phyloP scores from a whole-genome alignment of 2,329 filamentous ascomycete genomes.

The Talaromyces sp. region DNA sequence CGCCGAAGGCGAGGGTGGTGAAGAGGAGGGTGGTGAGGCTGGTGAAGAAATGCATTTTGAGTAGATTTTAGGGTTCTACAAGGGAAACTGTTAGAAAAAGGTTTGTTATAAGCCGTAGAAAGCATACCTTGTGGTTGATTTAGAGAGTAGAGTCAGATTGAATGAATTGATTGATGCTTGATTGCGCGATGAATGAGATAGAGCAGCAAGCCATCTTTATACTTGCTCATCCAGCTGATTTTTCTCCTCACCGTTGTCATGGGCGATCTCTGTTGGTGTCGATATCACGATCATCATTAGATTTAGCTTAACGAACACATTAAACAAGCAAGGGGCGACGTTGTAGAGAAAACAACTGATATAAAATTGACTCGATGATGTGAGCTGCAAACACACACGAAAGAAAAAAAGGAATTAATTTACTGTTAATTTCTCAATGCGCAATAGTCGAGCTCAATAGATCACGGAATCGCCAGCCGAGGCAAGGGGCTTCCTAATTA shows the following conservation, averaged over 20 bases:
- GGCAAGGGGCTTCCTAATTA: slow-evolving; percentile 5
- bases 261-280: neutral
- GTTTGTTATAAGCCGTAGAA: neutral
- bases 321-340: neutral
- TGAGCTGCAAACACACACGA: neutral
- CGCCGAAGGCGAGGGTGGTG: slow-evolving; percentile 8
- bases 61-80: neutral
- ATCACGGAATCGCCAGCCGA: neutral
- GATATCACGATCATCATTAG: slow-evolving; percentile 3
- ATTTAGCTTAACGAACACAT: neutral
- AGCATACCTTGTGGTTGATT: neutral
- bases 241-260: neutral
- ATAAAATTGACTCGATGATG: neutral
- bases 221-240: neutral
- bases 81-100: neutral
- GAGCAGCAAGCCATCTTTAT: neutral
- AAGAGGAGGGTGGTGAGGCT: slow-evolving; percentile 7
- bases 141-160: neutral
- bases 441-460: neutral
- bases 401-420: neutral
- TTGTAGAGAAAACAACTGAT: neutral
- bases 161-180: neutral
- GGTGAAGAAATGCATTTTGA: slow-evolving; percentile 11
- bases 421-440: neutral
- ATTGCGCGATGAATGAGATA: neutral